Evolutionary conservation across 2,329 filamentous ascomycete genomes (phyloP).

Genomic region (Ceratocystis huliohia): DNA sequence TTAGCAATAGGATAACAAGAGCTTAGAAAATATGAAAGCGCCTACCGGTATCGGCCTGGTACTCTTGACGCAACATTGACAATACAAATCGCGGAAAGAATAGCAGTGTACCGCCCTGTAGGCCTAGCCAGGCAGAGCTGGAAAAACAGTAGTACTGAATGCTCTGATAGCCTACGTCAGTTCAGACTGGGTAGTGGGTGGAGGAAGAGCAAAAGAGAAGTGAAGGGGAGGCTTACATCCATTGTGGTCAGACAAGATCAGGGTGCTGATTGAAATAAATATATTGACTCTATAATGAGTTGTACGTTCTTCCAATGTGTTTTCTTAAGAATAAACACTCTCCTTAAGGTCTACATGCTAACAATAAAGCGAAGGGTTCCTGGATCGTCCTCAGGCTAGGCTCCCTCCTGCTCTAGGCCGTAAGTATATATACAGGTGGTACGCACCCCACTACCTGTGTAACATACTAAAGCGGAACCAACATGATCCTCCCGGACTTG

Average conservation of each 20-base stretch:
- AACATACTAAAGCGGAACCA: neutral
- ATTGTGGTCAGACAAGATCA: slow-evolving; percentile 20
- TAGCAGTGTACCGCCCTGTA: slow-evolving; percentile 37
- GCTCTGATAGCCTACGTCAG: slow-evolving; percentile 28
- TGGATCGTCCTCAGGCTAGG: neutral
- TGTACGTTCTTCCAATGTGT: neutral
- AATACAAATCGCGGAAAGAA: slow-evolving; percentile 37
- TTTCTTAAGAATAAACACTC: neutral
- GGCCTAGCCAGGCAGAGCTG: slow-evolving; percentile 39
- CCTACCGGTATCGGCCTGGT: slow-evolving; percentile 28
- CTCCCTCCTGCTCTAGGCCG: neutral
- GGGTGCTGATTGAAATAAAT: neutral
- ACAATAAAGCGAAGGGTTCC: neutral
- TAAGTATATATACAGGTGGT: neutral
- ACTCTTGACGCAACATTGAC: slow-evolving; percentile 32
- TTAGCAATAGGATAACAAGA: no score
- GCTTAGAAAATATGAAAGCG: neutral
- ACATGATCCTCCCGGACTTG: neutral
- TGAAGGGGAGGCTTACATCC: slow-evolving; percentile 24
- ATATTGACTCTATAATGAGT: neutral
- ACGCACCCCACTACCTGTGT: neutral
- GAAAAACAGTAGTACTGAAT: slow-evolving; percentile 39
- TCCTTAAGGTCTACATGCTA: no score
- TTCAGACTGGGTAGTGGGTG: neutral
- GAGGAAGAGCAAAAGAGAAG: neutral